Conservation (phyloP, 345 rosid species). For the Populus euphratica region DNA sequence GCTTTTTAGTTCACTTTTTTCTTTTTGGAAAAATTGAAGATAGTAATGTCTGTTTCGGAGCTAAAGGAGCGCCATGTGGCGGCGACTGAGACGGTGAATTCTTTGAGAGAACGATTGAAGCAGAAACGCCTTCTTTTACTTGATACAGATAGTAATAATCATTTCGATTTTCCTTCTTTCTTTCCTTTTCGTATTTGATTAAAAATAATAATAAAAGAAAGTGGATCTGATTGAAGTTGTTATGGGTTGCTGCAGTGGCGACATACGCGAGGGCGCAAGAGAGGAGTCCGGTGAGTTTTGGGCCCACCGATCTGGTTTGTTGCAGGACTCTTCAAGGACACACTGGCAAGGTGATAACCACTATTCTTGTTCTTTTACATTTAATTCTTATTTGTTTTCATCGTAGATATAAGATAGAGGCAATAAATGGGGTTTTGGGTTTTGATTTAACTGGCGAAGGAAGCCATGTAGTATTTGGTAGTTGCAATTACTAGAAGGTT, state of each 20-base stretch:
- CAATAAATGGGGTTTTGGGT: neutral
- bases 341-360: constrained; percentile 70
- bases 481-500: neutral
- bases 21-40: neutral
- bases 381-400: neutral
- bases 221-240: constrained; percentile 15
- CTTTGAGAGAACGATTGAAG: constrained; percentile 65
- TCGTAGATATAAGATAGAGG: neutral
- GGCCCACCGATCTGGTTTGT: constrained; percentile 89
- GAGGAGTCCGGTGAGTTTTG: constrained; percentile 62
- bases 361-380: neutral
- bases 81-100: constrained; percentile 61
- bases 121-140: constrained; percentile 78
- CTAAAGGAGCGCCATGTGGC: constrained; percentile 78
- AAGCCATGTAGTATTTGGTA: neutral
- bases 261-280: constrained; percentile 63
- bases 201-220: neutral
- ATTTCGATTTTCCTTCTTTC: neutral
- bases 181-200: constrained; percentile 21
- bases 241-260: constrained; percentile 48
- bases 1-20: neutral
- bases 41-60: constrained; percentile 77
- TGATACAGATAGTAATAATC: constrained; percentile 64
- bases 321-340: constrained; percentile 96
- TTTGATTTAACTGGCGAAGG: neutral